Evolutionary conservation across 108 stramenopile genomes (phyloP).

Genomic region (Fistulifera solaris): DNA sequence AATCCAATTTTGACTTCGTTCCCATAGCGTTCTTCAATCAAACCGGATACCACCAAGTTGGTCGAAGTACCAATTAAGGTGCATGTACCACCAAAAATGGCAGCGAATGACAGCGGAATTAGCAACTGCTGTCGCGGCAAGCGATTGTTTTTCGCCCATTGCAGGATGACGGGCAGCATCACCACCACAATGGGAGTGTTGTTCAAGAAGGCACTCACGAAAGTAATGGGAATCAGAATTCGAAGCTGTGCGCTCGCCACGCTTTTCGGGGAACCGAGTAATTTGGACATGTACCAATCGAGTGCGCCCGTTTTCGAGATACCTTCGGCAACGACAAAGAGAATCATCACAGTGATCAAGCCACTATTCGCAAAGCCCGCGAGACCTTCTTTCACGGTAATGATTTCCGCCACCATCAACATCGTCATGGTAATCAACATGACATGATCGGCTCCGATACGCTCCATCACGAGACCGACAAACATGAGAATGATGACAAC

Average conservation of each 20-base stretch:
- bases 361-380: constrained; percentile 79
- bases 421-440: constrained; percentile 61
- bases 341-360: constrained; percentile 65
- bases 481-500: constrained; percentile 63
- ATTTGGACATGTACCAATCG: constrained; percentile 82
- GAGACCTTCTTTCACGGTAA: constrained; percentile 55
- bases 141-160: constrained; percentile 58
- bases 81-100: constrained; percentile 83
- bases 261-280: constrained; percentile 56
- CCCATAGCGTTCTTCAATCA: constrained; percentile 42
- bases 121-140: constrained; percentile 56
- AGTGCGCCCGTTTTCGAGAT: constrained; percentile 74
- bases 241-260: constrained; percentile 59
- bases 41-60: constrained; percentile 73
- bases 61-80: constrained; percentile 85
- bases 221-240: constrained; percentile 48
- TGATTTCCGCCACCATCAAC: constrained; percentile 64
- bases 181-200: constrained; percentile 84
- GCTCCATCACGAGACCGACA: constrained; percentile 46
- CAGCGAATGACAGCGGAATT: constrained; percentile 73
- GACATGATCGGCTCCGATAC: constrained; percentile 55
- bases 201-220: constrained; percentile 79
- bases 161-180: constrained; percentile 82
- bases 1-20: constrained; percentile 40
- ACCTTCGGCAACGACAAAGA: constrained; percentile 81